Percentiles rank a stretch among this genome's conserved stretches.
Evolutionary conservation across 2,329 filamentous ascomycete genomes (phyloP).

Genomic region (Drechmeria coniospora): DNA sequence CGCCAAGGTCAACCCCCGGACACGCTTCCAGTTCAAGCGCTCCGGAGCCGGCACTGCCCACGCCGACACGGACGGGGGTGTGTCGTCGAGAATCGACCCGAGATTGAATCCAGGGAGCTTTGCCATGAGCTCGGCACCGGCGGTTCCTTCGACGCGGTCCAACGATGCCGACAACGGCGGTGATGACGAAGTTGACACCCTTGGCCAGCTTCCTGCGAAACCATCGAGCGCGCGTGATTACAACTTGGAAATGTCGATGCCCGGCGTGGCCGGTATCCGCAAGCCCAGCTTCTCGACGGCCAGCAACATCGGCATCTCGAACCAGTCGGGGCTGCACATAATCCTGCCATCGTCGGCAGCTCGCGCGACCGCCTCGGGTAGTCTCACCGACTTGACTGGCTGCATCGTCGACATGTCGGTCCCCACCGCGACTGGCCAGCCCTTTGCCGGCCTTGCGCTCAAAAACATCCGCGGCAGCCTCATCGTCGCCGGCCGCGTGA

Average conservation of each 20-base stretch:
- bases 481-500: constrained; percentile 62
- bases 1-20: constrained; percentile 52
- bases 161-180: constrained; percentile 6
- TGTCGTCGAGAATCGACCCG: constrained; percentile 26
- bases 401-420: constrained; percentile 73
- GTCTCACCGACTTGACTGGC: constrained; percentile 49
- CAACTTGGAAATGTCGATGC: constrained; percentile 37
- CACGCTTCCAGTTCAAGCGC: constrained; percentile 67
- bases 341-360: constrained; percentile 58
- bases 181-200: constrained; percentile 21
- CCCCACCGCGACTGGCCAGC: constrained; percentile 37
- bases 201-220: too few species aligned
- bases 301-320: constrained; percentile 46
- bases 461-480: constrained; percentile 56
- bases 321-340: constrained; percentile 56
- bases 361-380: constrained; percentile 57
- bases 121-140: constrained; percentile 14
- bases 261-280: constrained; percentile 26
- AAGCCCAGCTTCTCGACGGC: constrained; percentile 49
- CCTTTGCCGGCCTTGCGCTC: constrained; percentile 54
- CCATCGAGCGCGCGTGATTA: constrained; percentile 36
- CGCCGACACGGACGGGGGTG: constrained; percentile 29
- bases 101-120: constrained; percentile 22
- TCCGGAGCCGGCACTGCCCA: constrained; percentile 12
- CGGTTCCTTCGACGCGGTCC: constrained; percentile 5